These are phyloP conservation scores for Clarkia xantiana DNA, from an alignment of 345 rosid species.

Conservation along the genomic window DNA sequence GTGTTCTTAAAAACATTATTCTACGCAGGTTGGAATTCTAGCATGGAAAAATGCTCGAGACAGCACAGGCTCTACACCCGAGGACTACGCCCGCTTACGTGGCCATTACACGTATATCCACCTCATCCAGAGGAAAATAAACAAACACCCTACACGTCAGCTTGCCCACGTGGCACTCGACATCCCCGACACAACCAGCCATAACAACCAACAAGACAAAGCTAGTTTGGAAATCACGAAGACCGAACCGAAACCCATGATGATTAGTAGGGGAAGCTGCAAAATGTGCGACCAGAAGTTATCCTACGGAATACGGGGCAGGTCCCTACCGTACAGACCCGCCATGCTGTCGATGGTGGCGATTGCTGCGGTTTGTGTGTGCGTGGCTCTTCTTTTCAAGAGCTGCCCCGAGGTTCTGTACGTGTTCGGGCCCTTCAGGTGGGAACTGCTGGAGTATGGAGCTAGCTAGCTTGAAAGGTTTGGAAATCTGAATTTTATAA, in stretches of 20 bases:
- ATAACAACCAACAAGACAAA: constrained; percentile 29
- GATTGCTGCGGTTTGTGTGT: constrained; percentile 93
- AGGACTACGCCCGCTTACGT: constrained; percentile 90
- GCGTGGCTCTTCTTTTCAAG: constrained; percentile 94
- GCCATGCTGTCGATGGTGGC: constrained; percentile 98
- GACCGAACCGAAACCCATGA: too few relatives aligned
- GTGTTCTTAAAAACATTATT: not conserved
- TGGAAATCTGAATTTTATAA: too few relatives aligned
- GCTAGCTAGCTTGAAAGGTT: constrained; percentile 26
- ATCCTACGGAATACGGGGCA: constrained; percentile 30
- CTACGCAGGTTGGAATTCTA: constrained; percentile 64
- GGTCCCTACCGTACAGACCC: constrained; percentile 71
- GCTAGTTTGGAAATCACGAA: constrained; percentile 32
- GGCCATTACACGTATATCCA: constrained; percentile 96
- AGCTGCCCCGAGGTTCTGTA: constrained; percentile 85
- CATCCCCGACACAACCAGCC: constrained; percentile 11
- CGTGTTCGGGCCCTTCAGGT: constrained; percentile 89
- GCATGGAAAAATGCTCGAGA: constrained; percentile 87
- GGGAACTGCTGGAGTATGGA: constrained; percentile 87
- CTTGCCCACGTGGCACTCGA: constrained; percentile 38
- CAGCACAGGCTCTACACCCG: constrained; percentile 86
- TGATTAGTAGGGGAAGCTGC: constrained; percentile 21
- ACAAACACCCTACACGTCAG: constrained; percentile 36
- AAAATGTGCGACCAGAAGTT: constrained; percentile 55
- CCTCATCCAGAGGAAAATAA: constrained; percentile 70